Evolutionary conservation across 2,329 filamentous ascomycete species (phyloP).

Genomic region (Colletotrichum costaricense): DNA sequence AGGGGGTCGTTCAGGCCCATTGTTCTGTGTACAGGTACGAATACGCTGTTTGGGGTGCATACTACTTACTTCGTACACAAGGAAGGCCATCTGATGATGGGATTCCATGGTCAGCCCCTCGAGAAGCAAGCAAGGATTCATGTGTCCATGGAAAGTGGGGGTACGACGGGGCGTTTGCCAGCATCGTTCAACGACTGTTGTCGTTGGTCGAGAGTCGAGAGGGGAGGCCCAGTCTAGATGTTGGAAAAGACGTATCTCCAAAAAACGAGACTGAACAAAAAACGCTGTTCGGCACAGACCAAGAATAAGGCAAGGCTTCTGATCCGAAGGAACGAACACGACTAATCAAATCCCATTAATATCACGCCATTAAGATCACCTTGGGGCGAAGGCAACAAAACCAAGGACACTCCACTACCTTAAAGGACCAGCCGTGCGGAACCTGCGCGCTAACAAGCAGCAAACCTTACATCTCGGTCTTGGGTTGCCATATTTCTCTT

Average conservation of each 20-base stretch:
- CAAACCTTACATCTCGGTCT: neutral
- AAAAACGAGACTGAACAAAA: no score
- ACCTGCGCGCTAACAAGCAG: neutral
- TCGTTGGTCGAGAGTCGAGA: neutral
- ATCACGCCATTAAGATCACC: neutral
- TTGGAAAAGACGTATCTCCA: no score
- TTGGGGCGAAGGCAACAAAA: neutral
- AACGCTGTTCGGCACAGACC: neutral
- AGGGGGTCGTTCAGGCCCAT: neutral
- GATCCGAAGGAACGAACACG: neutral
- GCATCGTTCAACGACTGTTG: neutral
- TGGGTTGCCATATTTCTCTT: neutral
- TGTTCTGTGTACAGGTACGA: neutral
- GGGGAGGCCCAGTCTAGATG: no score
- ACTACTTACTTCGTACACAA: neutral
- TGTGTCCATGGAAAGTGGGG: neutral
- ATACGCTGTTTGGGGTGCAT: neutral
- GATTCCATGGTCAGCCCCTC: neutral
- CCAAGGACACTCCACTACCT: neutral
- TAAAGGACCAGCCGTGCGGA: neutral
- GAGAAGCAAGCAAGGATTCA: neutral
- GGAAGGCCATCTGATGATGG: neutral
- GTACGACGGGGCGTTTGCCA: neutral
- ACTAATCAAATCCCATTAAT: neutral
- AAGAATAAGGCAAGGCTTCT: neutral